Conservation (phyloP, 1,284 basidiomycete genomes). For the Rhodotorula mucilaginosa region DNA sequence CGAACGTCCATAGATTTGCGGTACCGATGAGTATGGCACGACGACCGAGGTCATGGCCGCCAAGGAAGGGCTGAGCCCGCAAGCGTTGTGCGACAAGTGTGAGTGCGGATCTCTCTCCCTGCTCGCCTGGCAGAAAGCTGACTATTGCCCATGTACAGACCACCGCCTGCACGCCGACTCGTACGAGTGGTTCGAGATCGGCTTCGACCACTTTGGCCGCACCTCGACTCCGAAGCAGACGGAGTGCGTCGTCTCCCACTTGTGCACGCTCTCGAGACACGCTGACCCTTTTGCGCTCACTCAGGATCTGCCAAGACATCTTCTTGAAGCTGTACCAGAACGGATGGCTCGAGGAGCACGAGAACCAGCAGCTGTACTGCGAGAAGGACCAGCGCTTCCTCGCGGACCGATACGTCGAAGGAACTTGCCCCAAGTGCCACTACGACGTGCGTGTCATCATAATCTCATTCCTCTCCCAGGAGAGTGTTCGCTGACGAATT, state of each 20-base stretch:
- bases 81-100: slow-evolving; percentile 58
- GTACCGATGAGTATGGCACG: slow-evolving; percentile 98
- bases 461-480: neutral
- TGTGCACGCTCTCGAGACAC: neutral
- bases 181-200: slow-evolving; percentile 89
- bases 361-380: slow-evolving; percentile 89
- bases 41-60: slow-evolving; percentile 96
- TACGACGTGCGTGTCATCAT: slow-evolving; percentile 63
- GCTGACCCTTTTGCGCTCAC: neutral
- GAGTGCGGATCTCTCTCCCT: neutral
- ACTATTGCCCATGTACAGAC: slow-evolving; percentile 54
- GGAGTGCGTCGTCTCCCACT: slow-evolving; percentile 48
- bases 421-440: slow-evolving; percentile 84
- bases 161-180: slow-evolving; percentile 83
- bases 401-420: slow-evolving; percentile 92
- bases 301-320: slow-evolving; percentile 81
- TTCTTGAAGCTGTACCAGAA: slow-evolving; percentile 79
- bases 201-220: slow-evolving; percentile 95
- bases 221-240: slow-evolving; percentile 90
- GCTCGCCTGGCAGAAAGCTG: neutral
- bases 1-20: slow-evolving; percentile 70
- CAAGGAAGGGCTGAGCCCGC: slow-evolving; percentile 85
- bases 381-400: slow-evolving; percentile 86
- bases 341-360: slow-evolving; percentile 71
- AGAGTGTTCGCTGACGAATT: neutral